Evolutionary conservation across 2,329 filamentous ascomycete genomes (phyloP).

Genomic region (Aureobasidium sp.): DNA sequence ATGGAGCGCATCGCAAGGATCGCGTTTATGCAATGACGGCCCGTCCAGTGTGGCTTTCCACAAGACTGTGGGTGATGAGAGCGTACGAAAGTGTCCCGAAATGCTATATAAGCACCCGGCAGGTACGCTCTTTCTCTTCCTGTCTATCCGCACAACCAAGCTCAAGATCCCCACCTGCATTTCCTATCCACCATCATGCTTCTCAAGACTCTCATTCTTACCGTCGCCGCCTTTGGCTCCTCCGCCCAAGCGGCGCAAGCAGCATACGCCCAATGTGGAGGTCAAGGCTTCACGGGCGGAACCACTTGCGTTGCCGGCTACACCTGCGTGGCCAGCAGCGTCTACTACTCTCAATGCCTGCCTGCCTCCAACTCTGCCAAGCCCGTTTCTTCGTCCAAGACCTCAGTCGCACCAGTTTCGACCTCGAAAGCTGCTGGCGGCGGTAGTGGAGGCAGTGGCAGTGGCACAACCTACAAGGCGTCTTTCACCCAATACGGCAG

Average conservation of each 20-base stretch:
- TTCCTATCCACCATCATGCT: background rate
- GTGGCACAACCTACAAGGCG: constrained; percentile 20
- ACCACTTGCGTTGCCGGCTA: constrained; percentile 22
- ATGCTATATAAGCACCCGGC: background rate
- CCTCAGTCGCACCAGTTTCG: background rate
- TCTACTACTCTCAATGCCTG: constrained; percentile 24
- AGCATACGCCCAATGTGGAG: constrained; percentile 22
- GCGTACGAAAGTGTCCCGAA: background rate
- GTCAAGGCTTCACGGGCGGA: constrained; percentile 20
- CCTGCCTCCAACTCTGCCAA: constrained; percentile 3
- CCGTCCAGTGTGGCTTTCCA: background rate
- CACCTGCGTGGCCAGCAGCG: constrained; percentile 19
- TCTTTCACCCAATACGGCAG: constrained; percentile 32
- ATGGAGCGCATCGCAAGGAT: background rate
- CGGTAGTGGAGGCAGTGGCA: background rate
- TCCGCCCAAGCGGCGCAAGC: constrained; percentile 1
- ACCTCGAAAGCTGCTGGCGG: background rate
- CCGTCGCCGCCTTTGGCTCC: background rate
- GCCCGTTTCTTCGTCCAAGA: background rate
- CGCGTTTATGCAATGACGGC: background rate
- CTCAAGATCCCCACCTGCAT: background rate
- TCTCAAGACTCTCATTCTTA: background rate
- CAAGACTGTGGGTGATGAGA: no score
- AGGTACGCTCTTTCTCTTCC: background rate
- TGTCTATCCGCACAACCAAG: background rate